phyloP scores from a whole-genome alignment of 768 basidiomycete species.

The Paxillus ammoniavirescens region DNA sequence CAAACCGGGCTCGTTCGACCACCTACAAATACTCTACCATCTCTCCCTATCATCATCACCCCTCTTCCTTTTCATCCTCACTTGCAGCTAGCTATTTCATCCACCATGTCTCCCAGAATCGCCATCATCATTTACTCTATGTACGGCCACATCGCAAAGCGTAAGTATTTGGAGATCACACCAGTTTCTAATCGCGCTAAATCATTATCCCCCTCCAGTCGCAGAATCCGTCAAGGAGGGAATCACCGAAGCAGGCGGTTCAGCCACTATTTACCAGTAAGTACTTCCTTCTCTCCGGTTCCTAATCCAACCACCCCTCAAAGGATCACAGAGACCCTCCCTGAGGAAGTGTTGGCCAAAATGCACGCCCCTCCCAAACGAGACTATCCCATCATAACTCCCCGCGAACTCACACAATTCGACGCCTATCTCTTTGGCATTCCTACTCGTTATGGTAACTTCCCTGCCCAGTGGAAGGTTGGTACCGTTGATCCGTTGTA shows the following conservation, averaged over 20 bases:
- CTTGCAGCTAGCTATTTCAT: neutral
- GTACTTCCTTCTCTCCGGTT: conserved; percentile 11
- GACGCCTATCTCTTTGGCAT: conserved; percentile 72
- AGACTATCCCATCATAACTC: conserved; percentile 64
- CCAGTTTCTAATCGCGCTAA: neutral
- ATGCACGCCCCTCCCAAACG: conserved; percentile 75
- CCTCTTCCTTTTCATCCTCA: neutral
- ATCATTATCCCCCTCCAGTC: conserved; percentile 41
- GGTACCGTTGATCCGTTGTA: conserved; percentile 12
- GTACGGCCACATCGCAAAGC: conserved; percentile 69
- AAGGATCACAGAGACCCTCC: conserved; percentile 79
- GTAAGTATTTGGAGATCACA: conserved; percentile 38
- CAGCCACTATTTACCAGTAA: conserved; percentile 54
- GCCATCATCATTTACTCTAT: conserved; percentile 74
- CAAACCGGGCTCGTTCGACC: too few species aligned
- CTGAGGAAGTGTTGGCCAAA: conserved; percentile 59
- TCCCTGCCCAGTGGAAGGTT: conserved; percentile 80
- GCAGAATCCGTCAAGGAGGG: conserved; percentile 53
- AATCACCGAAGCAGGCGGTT: conserved; percentile 47
- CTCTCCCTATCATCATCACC: neutral
- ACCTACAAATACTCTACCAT: conserved; percentile 13
- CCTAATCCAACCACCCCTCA: neutral
- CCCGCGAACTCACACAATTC: conserved; percentile 51
- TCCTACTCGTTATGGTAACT: conserved; percentile 78
- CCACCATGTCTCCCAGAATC: conserved; percentile 50